phyloP scores from a whole-genome alignment of 768 basidiomycete species.

The Fomitopsis serialis region DNA sequence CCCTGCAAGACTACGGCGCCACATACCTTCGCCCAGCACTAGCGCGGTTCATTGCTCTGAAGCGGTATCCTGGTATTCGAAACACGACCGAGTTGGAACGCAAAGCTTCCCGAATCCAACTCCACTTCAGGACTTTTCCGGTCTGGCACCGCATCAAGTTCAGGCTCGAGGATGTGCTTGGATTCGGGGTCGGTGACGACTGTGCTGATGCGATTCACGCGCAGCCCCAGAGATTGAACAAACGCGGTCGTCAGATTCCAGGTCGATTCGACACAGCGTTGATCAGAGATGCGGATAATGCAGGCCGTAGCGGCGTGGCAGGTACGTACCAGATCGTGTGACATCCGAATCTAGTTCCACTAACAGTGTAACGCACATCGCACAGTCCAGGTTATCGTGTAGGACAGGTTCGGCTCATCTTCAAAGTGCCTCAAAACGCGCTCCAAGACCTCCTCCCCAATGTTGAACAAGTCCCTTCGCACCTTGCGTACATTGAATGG shows the following conservation, averaged over 20 bases:
- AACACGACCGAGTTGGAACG: slow-evolving; percentile 14
- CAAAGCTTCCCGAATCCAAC: neutral
- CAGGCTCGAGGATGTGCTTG: slow-evolving; percentile 11
- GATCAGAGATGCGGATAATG: too few species aligned
- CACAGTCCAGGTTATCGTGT: slow-evolving; percentile 19
- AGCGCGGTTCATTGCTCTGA: slow-evolving; percentile 19
- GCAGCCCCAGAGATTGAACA: slow-evolving; percentile 18
- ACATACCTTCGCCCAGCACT: slow-evolving; percentile 23
- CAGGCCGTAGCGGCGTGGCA: slow-evolving; percentile 12
- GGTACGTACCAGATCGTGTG: slow-evolving; percentile 15
- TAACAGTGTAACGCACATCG: too few species aligned
- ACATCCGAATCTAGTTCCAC: neutral
- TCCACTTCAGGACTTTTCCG: slow-evolving; percentile 21
- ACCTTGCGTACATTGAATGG: slow-evolving; percentile 28
- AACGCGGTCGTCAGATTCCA: slow-evolving; percentile 10
- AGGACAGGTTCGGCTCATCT: slow-evolving; percentile 21
- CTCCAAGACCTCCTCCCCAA: neutral
- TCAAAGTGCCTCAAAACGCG: slow-evolving; percentile 12
- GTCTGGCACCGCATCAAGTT: slow-evolving; percentile 31
- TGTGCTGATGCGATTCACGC: slow-evolving; percentile 28
- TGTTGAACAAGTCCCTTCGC: neutral
- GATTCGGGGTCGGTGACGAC: neutral
- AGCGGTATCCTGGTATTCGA: slow-evolving; percentile 13
- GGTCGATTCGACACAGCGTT: slow-evolving; percentile 33
- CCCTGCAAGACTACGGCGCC: slow-evolving; percentile 23